Percentiles rank a stretch among this genome's conserved stretches.
phyloP scores from a whole-genome alignment of 2,329 filamentous ascomycete species.

The Diaporthe ilicicola region DNA sequence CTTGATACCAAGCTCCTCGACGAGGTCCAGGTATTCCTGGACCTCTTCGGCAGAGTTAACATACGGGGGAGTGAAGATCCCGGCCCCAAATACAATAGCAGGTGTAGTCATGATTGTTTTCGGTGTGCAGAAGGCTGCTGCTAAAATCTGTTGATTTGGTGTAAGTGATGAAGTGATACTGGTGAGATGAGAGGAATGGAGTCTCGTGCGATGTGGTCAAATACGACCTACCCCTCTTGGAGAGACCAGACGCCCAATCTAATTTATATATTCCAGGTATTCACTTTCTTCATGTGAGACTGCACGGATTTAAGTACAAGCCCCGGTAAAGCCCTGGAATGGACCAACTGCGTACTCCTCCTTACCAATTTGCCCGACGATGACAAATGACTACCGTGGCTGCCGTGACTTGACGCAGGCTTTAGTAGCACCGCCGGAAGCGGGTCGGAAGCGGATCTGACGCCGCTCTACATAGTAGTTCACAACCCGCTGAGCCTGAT shows the following conservation, averaged over 20 bases:
- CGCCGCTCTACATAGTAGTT: no score
- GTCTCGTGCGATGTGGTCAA: not conserved
- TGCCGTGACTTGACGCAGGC: not conserved
- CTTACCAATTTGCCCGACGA: not conserved
- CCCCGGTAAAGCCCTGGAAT: no score
- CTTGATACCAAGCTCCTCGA: conserved; percentile 29
- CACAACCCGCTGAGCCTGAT: not conserved
- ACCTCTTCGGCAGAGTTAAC: not conserved
- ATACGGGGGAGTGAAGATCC: not conserved
- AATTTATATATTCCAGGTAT: not conserved
- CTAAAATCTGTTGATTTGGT: not conserved
- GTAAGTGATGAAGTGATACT: no score
- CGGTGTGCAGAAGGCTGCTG: not conserved
- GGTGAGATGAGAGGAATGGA: not conserved
- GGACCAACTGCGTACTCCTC: no score
- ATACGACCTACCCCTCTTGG: no score
- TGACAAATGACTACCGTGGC: not conserved
- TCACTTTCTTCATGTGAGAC: no score
- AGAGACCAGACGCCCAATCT: not conserved
- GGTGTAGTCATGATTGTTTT: conserved; percentile 1
- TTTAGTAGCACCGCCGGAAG: not conserved
- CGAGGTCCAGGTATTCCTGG: not conserved
- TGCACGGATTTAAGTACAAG: not conserved
- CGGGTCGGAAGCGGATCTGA: not conserved
- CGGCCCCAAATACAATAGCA: conserved; percentile 16